phyloP scores from a whole-genome alignment of 2,329 filamentous ascomycete species.

The Epichloe festucae region DNA sequence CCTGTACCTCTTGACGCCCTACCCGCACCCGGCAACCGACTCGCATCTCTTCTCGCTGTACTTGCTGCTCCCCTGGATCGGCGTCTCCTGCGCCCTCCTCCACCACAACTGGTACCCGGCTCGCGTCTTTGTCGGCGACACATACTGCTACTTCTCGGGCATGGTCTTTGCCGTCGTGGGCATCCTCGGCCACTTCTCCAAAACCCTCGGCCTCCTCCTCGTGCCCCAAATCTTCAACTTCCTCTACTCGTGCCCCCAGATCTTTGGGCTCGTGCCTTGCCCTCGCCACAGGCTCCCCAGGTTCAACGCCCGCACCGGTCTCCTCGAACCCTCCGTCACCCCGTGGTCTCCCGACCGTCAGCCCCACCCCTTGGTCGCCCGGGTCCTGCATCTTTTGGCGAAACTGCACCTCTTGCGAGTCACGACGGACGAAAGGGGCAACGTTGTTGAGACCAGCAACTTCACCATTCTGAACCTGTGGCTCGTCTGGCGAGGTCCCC shows the following conservation, averaged over 20 bases:
- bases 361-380: conserved; percentile 49
- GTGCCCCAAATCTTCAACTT: conserved; percentile 96
- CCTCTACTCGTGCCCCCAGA: conserved; percentile 79
- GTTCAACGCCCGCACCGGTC: conserved; percentile 73
- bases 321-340: conserved; percentile 78
- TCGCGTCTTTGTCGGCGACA: conserved; percentile 91
- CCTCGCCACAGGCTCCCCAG: conserved; percentile 82
- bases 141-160: conserved; percentile 98
- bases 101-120: conserved; percentile 94
- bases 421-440: conserved; percentile 51
- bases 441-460: conserved; percentile 72
- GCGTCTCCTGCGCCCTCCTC: conserved; percentile 76
- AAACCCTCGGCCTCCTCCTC: conserved; percentile 82
- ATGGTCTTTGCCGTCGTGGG: conserved; percentile 98
- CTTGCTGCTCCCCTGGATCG: conserved; percentile 85
- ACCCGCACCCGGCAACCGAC: conserved; percentile 87
- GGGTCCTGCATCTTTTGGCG: conserved; percentile 54
- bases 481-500: conserved; percentile 87
- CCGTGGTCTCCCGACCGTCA: conserved; percentile 57
- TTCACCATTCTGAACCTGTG: conserved; percentile 91
- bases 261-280: conserved; percentile 83
- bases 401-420: conserved; percentile 56
- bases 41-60: conserved; percentile 94
- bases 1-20: conserved; percentile 71
- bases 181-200: conserved; percentile 95